These are phyloP conservation scores for Cladophialophora carrionii DNA, from an alignment of 2,329 filamentous ascomycete species.

Conservation along the genomic window DNA sequence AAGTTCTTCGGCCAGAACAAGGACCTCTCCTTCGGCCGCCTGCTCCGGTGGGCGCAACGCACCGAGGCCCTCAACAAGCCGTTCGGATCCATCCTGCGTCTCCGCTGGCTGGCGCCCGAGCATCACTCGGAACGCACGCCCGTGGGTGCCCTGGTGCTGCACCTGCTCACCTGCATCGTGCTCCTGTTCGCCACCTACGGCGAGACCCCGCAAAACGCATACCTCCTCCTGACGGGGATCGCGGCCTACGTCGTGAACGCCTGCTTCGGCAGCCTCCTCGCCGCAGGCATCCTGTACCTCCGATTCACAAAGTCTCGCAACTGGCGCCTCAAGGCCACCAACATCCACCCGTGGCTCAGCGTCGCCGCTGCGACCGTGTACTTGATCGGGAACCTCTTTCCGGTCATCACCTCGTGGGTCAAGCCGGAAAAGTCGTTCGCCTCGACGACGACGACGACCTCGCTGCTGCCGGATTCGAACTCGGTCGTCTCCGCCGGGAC, in stretches of 20 bases:
- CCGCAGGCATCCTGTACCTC: conserved; percentile 29
- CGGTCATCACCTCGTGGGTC: conserved; percentile 6
- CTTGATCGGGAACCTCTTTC: conserved; percentile 6
- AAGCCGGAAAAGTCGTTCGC: background rate
- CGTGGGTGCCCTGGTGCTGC: conserved; percentile 45
- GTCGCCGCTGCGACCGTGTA: conserved; percentile 5
- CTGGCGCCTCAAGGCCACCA: conserved; percentile 2
- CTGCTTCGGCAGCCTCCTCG: conserved; percentile 40
- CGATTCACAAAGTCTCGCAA: conserved; percentile 5
- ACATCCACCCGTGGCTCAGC: conserved; percentile 9
- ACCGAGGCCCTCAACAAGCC: background rate
- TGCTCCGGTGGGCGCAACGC: conserved; percentile 19
- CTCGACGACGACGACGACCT: background rate
- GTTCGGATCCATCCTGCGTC: background rate
- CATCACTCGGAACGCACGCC: conserved; percentile 44
- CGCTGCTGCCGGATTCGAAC: background rate
- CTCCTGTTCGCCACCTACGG: conserved; percentile 42
- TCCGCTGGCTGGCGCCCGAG: conserved; percentile 8
- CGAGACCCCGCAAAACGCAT: conserved; percentile 38
- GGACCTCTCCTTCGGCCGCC: conserved; percentile 37
- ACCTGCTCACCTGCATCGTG: conserved; percentile 46
- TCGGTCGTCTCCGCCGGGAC: background rate
- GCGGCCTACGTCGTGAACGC: conserved; percentile 50
- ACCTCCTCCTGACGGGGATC: conserved; percentile 43
- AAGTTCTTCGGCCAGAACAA: conserved; percentile 50